These are phyloP conservation scores for Irpex sp. DNA, from an alignment of 1,284 basidiomycete species.

Conservation along the genomic window DNA sequence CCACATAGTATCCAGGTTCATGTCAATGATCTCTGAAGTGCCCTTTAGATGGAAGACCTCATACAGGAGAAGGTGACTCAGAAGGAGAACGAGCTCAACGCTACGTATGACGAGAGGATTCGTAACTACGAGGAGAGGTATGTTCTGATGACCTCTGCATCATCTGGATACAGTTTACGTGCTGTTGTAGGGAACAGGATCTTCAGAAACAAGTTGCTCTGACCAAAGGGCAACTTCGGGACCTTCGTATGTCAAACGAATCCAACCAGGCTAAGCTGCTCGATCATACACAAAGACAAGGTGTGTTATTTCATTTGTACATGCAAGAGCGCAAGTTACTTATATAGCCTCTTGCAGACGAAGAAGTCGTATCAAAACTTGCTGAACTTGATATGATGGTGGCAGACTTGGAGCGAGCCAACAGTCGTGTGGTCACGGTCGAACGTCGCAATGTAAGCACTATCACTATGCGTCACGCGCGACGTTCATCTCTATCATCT, in stretches of 20 bases:
- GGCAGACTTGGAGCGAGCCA: conserved; percentile 90
- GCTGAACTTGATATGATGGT: conserved; percentile 92
- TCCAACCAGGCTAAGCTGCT: conserved; percentile 88
- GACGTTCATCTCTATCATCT: neutral
- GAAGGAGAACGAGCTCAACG: conserved; percentile 94
- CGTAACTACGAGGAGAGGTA: conserved; percentile 93
- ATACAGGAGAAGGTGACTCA: conserved; percentile 82
- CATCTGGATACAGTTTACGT: neutral
- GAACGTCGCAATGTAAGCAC: conserved; percentile 83
- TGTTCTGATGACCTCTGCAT: conserved; percentile 12
- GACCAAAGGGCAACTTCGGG: conserved; percentile 84
- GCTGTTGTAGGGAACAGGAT: conserved; percentile 79
- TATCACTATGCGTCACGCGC: neutral
- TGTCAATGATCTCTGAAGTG: neutral
- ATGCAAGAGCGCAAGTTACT: neutral
- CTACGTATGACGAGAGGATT: conserved; percentile 93
- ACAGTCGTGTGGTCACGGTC: conserved; percentile 86
- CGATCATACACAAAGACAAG: conserved; percentile 85
- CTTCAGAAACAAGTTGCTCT: conserved; percentile 84
- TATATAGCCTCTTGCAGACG: conserved; percentile 48
- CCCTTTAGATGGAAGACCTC: conserved; percentile 80
- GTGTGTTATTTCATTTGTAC: conserved; percentile 34
- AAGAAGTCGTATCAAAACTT: conserved; percentile 85
- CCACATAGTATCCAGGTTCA: neutral
- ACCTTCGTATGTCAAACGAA: conserved; percentile 88